Evolutionary conservation across 768 basidiomycete genomes (phyloP), one percentile per base, ranked within the genome.

Genomic region (Pleurotus djamor): DNA sequence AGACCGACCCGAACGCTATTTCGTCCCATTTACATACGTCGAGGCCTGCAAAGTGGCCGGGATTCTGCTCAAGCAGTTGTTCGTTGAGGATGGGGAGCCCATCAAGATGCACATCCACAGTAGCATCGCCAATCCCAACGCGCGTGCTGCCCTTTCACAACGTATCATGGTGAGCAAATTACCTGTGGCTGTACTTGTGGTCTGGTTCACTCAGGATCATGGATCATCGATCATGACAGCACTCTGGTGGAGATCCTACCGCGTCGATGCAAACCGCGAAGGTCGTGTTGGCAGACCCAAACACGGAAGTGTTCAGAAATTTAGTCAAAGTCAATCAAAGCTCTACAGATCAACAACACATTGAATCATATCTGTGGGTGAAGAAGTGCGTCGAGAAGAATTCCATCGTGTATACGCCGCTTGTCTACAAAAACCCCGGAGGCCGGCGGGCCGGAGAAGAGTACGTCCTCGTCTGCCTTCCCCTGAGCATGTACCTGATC

Each of bases 11-110:
- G 87, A 90, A 33, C 76, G 91, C 58, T 81, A 84, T 68, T 89
- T 93, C 62, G 91, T 92, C 47, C 91, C 91, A 6, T 88, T 87
- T 69, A 89, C 89, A 52, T 93, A 85, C 67, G 84, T 93, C 13
- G 89, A 92, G 38, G 88, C 91, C n/a, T 92, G 91, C 74, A 91
- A 89, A 70, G 82, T 88, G n/a, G 83, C 84, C 0, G 86, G 87
- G 10, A 85, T 83, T 79, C 70, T 90, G 12, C 66, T 92, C 56
- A 88, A 83, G 70, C 90, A 92, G 66, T 88, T 92, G 36, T 92
- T 93, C 61, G 72, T 85, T 13, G 85, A 89, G 60, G 76, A 86
- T 36, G 87, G 84, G 4, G 67, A 63, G 3, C 83, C 89, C 0
- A 87, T 91, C 59, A 78, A 81, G 33, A 89, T 93, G 81, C 89